Base-by-base conservation (phyloP, 768 basidiomycete species). In the Boletus barrowsii region DNA sequence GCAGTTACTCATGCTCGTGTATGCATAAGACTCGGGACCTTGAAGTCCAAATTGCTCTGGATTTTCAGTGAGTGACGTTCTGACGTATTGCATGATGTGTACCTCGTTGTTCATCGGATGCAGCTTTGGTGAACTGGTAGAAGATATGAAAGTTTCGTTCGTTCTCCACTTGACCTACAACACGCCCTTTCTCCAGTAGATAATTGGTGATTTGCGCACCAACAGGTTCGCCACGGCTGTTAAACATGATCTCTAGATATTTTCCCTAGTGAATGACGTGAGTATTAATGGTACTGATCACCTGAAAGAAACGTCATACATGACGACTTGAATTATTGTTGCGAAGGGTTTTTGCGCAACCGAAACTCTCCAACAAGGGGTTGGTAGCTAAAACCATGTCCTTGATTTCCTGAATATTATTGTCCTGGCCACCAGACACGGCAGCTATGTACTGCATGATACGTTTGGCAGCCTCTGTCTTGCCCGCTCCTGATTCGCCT, bases 371-470 rank as follows among this genome's bases (percentile, higher is more conserved):
- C 58, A 99, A 75, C 41, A 99, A 72, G 17, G 97, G 97, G 69
- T 99, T 99, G 9, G 97, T 98, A 10, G 97, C 97, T 45, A 99
- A 78, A 17, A 99, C 97, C 97, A 99, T 99, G 68, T 98, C 95
- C 76, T 98, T 98, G 70, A 98, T 94, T 72, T 96, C 88, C 70
- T 97, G 91, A 55, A 98, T 98, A 61, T 91, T 93, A 64, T 82
- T 88, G 64, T 92, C 90, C 59, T 84, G 83, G 22, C 83, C 89
- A 44, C 93, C 91, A 15, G 93, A 93, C 0, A 98, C 97, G 10
- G 92, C 97, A 15, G 97, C 97, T 62, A 99, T 96, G 67, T 99
- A 99, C 70, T 98, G 95, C 97, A 99, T 99, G 72, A 99, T 98
- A 46, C 94, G 85, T 72, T 98, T 98, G 20, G 97, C 97, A 4